These are phyloP conservation scores for Colletotrichum chrysophilum DNA, from an alignment of 2,329 filamentous ascomycete species.

Conservation along the genomic window DNA sequence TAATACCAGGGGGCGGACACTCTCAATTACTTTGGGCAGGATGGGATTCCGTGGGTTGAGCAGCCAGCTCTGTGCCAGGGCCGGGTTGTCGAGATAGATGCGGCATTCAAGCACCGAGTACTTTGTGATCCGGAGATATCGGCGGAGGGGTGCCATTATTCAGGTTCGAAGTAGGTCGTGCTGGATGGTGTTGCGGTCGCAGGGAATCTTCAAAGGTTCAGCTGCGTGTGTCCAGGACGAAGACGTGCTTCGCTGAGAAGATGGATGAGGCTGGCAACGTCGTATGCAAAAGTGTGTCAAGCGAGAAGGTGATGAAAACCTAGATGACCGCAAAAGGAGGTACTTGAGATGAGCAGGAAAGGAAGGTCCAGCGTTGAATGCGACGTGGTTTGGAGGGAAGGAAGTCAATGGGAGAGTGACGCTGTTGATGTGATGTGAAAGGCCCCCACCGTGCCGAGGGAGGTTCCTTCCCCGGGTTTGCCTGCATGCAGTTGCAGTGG, in stretches of 20 bases:
- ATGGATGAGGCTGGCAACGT: neutral
- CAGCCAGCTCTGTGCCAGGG: conserved; percentile 82
- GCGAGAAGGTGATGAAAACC: neutral
- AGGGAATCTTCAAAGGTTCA: neutral
- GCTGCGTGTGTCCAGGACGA: neutral
- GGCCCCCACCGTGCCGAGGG: neutral
- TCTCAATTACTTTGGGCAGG: conserved; percentile 82
- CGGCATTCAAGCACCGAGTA: conserved; percentile 96
- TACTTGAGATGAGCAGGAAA: neutral
- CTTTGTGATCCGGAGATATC: conserved; percentile 90
- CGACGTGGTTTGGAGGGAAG: neutral
- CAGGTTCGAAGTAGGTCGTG: neutral
- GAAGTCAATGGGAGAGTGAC: neutral
- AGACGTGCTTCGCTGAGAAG: neutral
- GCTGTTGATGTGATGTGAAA: neutral
- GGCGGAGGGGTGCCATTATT: conserved; percentile 82
- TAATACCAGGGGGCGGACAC: conserved; percentile 83
- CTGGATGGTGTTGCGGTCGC: neutral
- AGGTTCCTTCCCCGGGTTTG: neutral
- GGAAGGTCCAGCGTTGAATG: neutral
- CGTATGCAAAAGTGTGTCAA: neutral
- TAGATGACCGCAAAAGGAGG: neutral
- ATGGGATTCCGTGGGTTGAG: conserved; percentile 78
- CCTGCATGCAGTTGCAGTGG: neutral
- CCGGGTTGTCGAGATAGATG: conserved; percentile 93